A percentile compares a stretch with the other conserved stretches of the same genome.
These are phyloP conservation scores for Chrysoporthe austroafricana DNA, from an alignment of 2,329 filamentous ascomycete genomes.

Conservation along the genomic window DNA sequence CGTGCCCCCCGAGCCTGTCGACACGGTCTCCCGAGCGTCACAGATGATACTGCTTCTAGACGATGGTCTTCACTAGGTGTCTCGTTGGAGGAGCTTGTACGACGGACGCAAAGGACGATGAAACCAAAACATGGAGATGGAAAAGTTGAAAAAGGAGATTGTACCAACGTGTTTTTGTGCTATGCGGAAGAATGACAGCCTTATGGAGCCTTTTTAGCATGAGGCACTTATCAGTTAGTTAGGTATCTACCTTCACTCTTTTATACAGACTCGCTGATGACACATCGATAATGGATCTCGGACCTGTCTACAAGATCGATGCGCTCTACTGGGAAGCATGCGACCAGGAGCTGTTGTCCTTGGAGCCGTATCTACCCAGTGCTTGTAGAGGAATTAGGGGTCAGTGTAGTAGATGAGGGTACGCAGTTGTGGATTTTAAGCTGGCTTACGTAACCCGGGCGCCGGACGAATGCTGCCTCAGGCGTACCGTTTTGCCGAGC, in stretches of 20 bases:
- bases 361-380: neutral
- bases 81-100: conserved; percentile 1
- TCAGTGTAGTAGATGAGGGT: neutral
- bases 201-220: conserved; percentile 22
- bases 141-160: conserved; percentile 13
- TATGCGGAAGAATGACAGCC: conserved; percentile 20
- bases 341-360: neutral
- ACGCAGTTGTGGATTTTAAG: neutral
- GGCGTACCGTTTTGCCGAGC: conserved; percentile 28
- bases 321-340: no score
- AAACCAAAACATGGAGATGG: neutral
- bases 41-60: conserved; percentile 19
- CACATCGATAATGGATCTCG: neutral
- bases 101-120: neutral
- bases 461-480: conserved; percentile 1
- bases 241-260: conserved; percentile 26
- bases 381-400: neutral
- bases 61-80: neutral
- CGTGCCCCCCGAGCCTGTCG: conserved; percentile 11
- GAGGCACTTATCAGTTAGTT: conserved; percentile 26
- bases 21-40: conserved; percentile 23
- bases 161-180: conserved; percentile 23
- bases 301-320: neutral
- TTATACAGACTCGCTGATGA: conserved; percentile 16
- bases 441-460: conserved; percentile 17